Conservation (phyloP, 179 eudicot genomes). For the Sideroxylon spinosum region DNA sequence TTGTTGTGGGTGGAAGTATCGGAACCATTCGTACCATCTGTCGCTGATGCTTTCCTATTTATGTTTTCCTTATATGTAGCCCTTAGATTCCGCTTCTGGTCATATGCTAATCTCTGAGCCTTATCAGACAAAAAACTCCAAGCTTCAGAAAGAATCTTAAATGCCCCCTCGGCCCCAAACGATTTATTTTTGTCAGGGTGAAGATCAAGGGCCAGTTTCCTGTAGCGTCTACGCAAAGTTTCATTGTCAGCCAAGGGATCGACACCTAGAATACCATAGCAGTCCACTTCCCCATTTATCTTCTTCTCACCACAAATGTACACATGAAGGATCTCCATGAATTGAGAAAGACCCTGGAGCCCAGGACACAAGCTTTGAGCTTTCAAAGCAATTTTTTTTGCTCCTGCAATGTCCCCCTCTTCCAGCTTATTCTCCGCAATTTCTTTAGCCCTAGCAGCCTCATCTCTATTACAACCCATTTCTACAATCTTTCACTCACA, state of each 20-base stretch:
- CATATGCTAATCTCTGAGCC: constrained; percentile 49
- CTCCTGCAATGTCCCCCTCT: constrained; percentile 49
- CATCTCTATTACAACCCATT: constrained; percentile 85
- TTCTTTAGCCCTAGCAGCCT: constrained; percentile 59
- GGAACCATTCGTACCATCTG: constrained; percentile 45
- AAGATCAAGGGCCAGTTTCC: constrained; percentile 60
- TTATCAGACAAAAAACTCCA: constrained; percentile 65
- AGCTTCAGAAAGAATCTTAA: constrained; percentile 58
- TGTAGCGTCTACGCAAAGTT: constrained; percentile 49
- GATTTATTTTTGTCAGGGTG: constrained; percentile 80
- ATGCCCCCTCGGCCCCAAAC: constrained; percentile 72
- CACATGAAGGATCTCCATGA: constrained; percentile 56
- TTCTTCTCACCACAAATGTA: constrained; percentile 50
- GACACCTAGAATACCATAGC: constrained; percentile 61
- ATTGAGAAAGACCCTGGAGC: constrained; percentile 60
- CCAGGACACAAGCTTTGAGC: constrained; percentile 57
- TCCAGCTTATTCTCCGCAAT: constrained; percentile 62
- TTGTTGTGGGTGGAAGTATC: constrained; percentile 43
- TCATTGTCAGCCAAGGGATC: constrained; percentile 46
- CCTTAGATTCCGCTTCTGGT: constrained; percentile 33
- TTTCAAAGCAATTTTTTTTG: constrained; percentile 61
- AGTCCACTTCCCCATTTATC: constrained; percentile 47
- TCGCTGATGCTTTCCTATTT: constrained; percentile 21
- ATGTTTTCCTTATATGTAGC: constrained; percentile 24
- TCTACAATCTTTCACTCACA: neutral